A percentile compares a stretch with the other conserved stretches of the same genome.
phyloP scores from a whole-genome alignment of 768 basidiomycete genomes.

The Pluteus cervinus region DNA sequence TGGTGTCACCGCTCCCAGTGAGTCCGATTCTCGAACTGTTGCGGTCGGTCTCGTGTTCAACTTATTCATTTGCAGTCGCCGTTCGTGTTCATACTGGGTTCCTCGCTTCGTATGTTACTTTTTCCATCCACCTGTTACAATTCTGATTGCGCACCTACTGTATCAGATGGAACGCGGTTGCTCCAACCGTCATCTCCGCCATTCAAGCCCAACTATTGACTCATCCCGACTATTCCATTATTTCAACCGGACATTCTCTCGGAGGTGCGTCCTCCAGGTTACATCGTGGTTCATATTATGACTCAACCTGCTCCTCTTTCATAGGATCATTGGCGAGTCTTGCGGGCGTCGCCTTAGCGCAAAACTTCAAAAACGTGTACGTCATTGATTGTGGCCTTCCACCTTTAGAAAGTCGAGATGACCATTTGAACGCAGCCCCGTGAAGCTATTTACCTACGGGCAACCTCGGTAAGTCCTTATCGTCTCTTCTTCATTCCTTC shows the following conservation, averaged over 20 bases:
- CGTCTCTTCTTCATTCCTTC: too few relatives aligned
- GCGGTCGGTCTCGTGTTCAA: too few relatives aligned
- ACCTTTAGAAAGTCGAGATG: too few relatives aligned
- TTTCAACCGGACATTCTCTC: slow-evolving; percentile 33
- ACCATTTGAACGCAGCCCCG: too few relatives aligned
- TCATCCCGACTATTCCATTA: slow-evolving; percentile 26
- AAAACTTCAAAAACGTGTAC: slow-evolving; percentile 7
- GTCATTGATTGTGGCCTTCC: too few relatives aligned
- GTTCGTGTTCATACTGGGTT: slow-evolving; percentile 1
- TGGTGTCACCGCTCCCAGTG: slow-evolving; percentile 19
- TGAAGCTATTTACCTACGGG: too few relatives aligned
- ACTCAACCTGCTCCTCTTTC: too few relatives aligned
- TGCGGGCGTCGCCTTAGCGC: slow-evolving; percentile 6
- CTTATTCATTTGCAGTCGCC: not conserved
- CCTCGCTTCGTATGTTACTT: slow-evolving; percentile 14
- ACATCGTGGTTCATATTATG: too few relatives aligned
- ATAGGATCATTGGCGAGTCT: slow-evolving; percentile 21
- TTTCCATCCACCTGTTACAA: not conserved
- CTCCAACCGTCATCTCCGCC: slow-evolving; percentile 17
- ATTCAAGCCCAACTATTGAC: slow-evolving; percentile 23
- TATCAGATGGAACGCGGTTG: slow-evolving; percentile 25
- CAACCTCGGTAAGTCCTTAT: too few relatives aligned
- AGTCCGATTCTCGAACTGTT: not conserved
- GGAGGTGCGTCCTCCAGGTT: slow-evolving; percentile 22
- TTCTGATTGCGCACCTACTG: not conserved